Evolutionary conservation across 768 basidiomycete genomes (phyloP).

Genomic region (Psilocybe sp.): DNA sequence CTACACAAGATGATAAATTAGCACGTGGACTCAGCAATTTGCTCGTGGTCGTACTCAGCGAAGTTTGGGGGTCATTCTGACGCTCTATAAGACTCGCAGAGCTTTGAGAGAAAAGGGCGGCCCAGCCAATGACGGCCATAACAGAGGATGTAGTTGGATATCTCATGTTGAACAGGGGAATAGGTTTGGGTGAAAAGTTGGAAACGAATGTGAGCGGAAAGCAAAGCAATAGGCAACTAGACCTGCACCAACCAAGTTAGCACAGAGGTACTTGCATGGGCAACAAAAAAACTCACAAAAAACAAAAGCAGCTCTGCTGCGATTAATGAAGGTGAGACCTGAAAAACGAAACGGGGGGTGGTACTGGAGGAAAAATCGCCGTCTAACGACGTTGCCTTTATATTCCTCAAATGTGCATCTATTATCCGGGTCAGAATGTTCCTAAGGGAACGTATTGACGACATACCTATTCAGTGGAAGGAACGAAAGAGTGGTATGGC

Average conservation of each 20-base stretch:
- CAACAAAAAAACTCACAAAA: slow-evolving; percentile 2
- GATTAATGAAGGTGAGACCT: slow-evolving; percentile 22
- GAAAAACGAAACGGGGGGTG: slow-evolving; percentile 23
- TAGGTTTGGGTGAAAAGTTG: no score
- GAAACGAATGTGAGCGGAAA: background rate
- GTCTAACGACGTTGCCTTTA: slow-evolving; percentile 13
- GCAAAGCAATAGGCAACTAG: background rate
- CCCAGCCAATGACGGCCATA: slow-evolving; percentile 35
- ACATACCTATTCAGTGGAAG: background rate
- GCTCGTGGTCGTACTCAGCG: slow-evolving; percentile 28
- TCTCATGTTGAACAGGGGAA: no score
- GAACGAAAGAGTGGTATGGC: background rate
- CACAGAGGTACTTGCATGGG: background rate
- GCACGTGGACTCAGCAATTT: background rate
- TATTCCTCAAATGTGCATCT: no score
- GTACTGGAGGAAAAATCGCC: slow-evolving; percentile 12
- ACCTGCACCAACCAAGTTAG: background rate
- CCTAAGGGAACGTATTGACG: slow-evolving; percentile 8
- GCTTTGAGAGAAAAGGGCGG: slow-evolving; percentile 37
- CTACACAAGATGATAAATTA: slow-evolving; percentile 18
- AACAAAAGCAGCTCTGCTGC: slow-evolving; percentile 55
- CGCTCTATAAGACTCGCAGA: slow-evolving; percentile 26
- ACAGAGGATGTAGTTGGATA: slow-evolving; percentile 15
- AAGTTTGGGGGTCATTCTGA: slow-evolving; percentile 41
- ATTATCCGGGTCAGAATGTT: slow-evolving; percentile 6